Conservation (phyloP, 2,329 filamentous ascomycete genomes). For the Hypoxylon sp. region DNA sequence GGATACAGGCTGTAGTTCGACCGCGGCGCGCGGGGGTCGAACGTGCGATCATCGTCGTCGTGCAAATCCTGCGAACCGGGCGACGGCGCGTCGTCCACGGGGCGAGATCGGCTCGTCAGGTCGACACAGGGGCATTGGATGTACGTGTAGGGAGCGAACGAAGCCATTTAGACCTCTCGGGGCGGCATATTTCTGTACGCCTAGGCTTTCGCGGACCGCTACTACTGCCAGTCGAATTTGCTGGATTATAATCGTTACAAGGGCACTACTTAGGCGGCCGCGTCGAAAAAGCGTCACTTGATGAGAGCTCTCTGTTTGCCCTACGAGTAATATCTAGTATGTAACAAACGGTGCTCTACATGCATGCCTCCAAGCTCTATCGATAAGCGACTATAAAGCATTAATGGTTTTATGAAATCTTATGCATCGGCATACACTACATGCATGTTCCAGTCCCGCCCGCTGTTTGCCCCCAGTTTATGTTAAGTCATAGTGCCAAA, state of each 20-base stretch:
- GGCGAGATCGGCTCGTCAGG: conserved; percentile 35
- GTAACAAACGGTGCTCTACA: conserved; percentile 13
- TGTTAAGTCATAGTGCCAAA: neutral
- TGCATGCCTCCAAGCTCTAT: conserved; percentile 12
- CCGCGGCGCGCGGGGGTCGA: conserved; percentile 86
- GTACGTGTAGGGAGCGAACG: conserved; percentile 71
- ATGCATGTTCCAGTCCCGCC: too few relatives aligned
- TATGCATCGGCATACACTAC: neutral
- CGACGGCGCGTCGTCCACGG: conserved; percentile 52
- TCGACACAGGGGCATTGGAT: conserved; percentile 72
- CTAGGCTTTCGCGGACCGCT: conserved; percentile 2
- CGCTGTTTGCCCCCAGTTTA: neutral
- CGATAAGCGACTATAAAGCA: conserved; percentile 17
- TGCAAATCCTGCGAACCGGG: conserved; percentile 36
- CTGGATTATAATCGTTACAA: neutral
- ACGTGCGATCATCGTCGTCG: conserved; percentile 74
- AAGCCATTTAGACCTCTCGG: conserved; percentile 47
- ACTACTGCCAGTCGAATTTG: neutral
- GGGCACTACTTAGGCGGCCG: neutral
- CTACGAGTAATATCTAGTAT: conserved; percentile 4
- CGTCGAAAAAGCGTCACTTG: neutral
- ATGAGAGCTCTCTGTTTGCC: conserved; percentile 4
- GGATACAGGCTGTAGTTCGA: conserved; percentile 94
- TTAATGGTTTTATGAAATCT: neutral
- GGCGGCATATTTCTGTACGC: conserved; percentile 43